Base-by-base conservation (phyloP, 371 early-diverging fungal species). In the Actinomucor elegans region DNA sequence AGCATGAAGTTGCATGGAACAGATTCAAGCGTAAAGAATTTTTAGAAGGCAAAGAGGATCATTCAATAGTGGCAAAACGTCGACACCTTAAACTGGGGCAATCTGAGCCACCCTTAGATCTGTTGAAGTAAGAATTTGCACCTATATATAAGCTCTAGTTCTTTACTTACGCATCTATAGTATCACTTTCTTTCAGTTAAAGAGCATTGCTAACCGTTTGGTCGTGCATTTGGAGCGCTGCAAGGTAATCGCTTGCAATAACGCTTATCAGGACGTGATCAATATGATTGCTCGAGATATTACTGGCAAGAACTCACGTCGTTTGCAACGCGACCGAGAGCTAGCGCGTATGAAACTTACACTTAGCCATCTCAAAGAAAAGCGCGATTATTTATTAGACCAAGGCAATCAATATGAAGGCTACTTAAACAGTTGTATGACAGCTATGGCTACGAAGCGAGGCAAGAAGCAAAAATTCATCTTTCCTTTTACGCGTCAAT, bases 251-350 rank as follows among this genome's bases (percentile, higher is more conserved):
- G 40, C 67, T 1, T 54, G 36, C 20, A 43, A 59, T 24, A 64
- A 71, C 14, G 47, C 43, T 18, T 96, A 94, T 68, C 96, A 96
- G 69, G 90, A 87, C 26, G 85, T 98, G 74, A 77, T 98, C 41
- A 94, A 92, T 55, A 76, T 89, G 45, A 94, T 98, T 61, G 97
- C 93, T 1, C 77, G 74, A 44, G 96, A 97, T 64, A 93, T 99
- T 71, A 85, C 94, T 18, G 94, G 91, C 52, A 96, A 96, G 72
- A 91, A 94, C 57, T 78, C 88, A 14, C 85, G 95, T 7, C 86
- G 97, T 24, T 64, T 83, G 31, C 87, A 90, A 59, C 81, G 95
- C 17, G 76, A 85, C 4, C 62, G 70, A 1, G 98, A 98, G 57
- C 61, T 93, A 41, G 60, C 70, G 15, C 79, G 85, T 33, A 79